These are phyloP conservation scores for Panaeolus cyanescens DNA, from an alignment of 768 basidiomycete species.

Conservation along the genomic window DNA sequence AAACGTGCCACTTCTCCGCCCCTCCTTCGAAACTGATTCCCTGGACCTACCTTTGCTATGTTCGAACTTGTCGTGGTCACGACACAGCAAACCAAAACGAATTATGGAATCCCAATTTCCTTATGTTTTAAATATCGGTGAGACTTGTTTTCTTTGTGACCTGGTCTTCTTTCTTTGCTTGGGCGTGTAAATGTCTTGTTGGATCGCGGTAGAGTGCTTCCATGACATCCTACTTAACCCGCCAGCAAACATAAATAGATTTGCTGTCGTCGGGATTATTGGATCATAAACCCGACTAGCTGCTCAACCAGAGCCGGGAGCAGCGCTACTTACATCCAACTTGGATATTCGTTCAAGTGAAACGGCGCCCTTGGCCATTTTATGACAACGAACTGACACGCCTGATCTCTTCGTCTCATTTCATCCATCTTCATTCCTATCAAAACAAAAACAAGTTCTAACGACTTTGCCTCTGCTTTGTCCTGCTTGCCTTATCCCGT, in stretches of 20 bases:
- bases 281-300: background rate
- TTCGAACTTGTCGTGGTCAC: background rate
- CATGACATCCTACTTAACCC: background rate
- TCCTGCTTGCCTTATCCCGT: background rate
- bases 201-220: background rate
- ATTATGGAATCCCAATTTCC: constrained; percentile 54
- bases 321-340: background rate
- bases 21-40: background rate
- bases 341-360: background rate
- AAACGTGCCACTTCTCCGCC: background rate
- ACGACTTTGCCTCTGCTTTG: background rate
- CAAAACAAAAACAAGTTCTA: background rate
- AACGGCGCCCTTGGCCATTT: background rate
- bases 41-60: background rate
- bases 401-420: no score
- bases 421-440: background rate
- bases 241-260: background rate
- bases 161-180: background rate
- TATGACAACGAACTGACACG: no score
- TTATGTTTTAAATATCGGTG: constrained; percentile 55
- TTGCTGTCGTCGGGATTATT: background rate
- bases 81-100: constrained; percentile 50
- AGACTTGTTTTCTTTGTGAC: constrained; percentile 17
- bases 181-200: background rate
- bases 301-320: background rate